These are phyloP conservation scores for Pichia sp. DNA, from an alignment of 1,139 yeast genomes.

Conservation along the genomic window DNA sequence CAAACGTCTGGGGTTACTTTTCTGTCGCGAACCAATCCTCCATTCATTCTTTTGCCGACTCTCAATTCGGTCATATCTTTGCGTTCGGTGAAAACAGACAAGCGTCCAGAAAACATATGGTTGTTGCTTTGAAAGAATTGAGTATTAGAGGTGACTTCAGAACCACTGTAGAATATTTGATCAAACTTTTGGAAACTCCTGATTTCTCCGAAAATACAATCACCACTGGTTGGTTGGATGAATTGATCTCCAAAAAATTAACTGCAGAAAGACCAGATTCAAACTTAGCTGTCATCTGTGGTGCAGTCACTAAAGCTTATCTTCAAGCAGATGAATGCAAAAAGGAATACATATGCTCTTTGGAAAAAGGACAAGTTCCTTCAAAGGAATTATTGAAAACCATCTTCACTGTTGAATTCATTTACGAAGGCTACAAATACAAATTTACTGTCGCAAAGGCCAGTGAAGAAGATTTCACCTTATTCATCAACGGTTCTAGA, in stretches of 20 bases:
- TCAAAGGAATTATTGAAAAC: conserved; percentile 75
- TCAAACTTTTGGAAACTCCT: conserved; percentile 90
- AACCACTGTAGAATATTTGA: conserved; percentile 94
- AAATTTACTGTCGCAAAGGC: conserved; percentile 95
- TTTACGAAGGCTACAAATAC: conserved; percentile 88
- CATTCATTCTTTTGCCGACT: conserved; percentile 94
- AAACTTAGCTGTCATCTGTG: conserved; percentile 85
- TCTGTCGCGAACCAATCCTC: conserved; percentile 96
- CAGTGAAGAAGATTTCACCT: conserved; percentile 74
- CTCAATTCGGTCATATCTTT: conserved; percentile 97
- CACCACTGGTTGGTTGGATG: conserved; percentile 99
- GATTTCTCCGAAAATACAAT: conserved; percentile 94
- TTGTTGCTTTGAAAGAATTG: conserved; percentile 92
- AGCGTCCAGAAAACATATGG: conserved; percentile 98
- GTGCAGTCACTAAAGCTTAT: conserved; percentile 94
- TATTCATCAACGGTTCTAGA: conserved; percentile 90
- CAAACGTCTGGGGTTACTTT: conserved; percentile 99
- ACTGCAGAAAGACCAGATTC: conserved; percentile 97
- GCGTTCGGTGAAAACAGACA: conserved; percentile 99
- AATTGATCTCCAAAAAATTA: conserved; percentile 82
- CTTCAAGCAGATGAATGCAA: conserved; percentile 70
- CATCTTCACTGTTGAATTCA: conserved; percentile 87
- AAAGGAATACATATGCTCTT: conserved; percentile 61
- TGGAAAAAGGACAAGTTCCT: conserved; percentile 95
- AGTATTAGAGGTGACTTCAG: conserved; percentile 97